Base-by-base conservation (phyloP, 768 basidiomycete genomes). In the Lepiota brunneoincarnata region DNA sequence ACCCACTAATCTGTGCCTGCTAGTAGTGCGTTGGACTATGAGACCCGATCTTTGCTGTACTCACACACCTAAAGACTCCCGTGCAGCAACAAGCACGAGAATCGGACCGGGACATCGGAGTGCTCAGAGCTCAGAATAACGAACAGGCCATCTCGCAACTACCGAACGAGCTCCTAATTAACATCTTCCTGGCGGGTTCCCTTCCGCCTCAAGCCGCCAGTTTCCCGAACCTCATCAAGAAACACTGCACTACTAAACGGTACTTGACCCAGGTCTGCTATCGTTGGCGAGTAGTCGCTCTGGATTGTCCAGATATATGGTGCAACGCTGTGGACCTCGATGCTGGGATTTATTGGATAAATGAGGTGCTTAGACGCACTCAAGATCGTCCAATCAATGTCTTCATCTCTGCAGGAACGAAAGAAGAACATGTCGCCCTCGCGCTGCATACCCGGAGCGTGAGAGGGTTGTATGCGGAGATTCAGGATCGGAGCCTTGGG, bases 281-380 rank as follows among this genome's bases (percentile, higher is more conserved):
- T 21, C 52, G 52, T 5, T 54, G 52, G 52, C 52, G 52, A 31
- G 36, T 4, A 18, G 34, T 54, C 18, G 52, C 52, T 11, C 44
- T 54, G 14, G 44, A 21, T 24, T 46, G 36, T 35, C 52, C 52
- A 7, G 44, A 54, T 31, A 54, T 54, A 37, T 54, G 52, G 52
- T 54, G 44, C 36, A 47, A 40, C 28, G 52, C 51, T 12, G 23
- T 54, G 26, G 52, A 54, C 14, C 12, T 54, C 10, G 31, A 34
- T 14, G 12, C 44, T 10, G 36, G 44, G 17, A 10, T 10, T n/a
- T 23, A 12, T 18, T 54, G 52, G 52, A 47, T 54, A 20, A 18
- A 12, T 1, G 52, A 54, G 28, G 44, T 54, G 2, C 37, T 54
- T 17, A 46, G 15, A 20, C 52, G 45, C 21, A 54, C 44, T 21